Conservation (phyloP, 805 yeast species). For the Vanderwaltozyma yarrowii region DNA sequence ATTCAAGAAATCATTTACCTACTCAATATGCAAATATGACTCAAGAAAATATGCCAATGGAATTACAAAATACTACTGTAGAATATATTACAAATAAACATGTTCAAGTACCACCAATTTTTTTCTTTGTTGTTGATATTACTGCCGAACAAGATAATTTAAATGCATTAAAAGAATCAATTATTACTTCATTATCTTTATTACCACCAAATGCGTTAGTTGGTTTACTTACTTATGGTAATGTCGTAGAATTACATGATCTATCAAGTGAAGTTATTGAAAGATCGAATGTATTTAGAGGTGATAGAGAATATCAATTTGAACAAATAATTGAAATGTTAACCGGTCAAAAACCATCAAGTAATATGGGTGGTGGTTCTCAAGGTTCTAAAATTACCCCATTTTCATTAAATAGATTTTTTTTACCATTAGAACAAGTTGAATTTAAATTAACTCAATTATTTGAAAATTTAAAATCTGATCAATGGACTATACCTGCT, state of each 20-base stretch:
- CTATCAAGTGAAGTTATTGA: constrained; percentile 53
- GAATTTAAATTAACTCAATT: constrained; percentile 73
- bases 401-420: constrained; percentile 45
- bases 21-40: constrained; percentile 66
- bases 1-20: constrained; percentile 66
- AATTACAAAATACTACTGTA: constrained; percentile 63
- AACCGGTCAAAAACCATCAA: constrained; percentile 39
- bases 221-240: constrained; percentile 74
- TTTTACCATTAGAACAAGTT: constrained; percentile 60
- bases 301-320: constrained; percentile 63
- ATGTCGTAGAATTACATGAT: constrained; percentile 83
- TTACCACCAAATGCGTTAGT: constrained; percentile 83
- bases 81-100: constrained; percentile 78
- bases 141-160: constrained; percentile 84
- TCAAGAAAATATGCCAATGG: constrained; percentile 69
- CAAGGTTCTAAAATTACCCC: constrained; percentile 21
- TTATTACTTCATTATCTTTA: constrained; percentile 59
- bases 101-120: constrained; percentile 71
- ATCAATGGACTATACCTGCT: constrained; percentile 79
- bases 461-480: constrained; percentile 63
- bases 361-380: constrained; percentile 8
- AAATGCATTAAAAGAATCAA: constrained; percentile 67
- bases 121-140: constrained; percentile 72
- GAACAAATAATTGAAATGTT: constrained; percentile 49
- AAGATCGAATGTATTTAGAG: constrained; percentile 73